A percentile compares a stretch with the other conserved stretches of the same genome.
phyloP scores from a whole-genome alignment of 1,284 basidiomycete genomes.

The Ganoderma meredithae region DNA sequence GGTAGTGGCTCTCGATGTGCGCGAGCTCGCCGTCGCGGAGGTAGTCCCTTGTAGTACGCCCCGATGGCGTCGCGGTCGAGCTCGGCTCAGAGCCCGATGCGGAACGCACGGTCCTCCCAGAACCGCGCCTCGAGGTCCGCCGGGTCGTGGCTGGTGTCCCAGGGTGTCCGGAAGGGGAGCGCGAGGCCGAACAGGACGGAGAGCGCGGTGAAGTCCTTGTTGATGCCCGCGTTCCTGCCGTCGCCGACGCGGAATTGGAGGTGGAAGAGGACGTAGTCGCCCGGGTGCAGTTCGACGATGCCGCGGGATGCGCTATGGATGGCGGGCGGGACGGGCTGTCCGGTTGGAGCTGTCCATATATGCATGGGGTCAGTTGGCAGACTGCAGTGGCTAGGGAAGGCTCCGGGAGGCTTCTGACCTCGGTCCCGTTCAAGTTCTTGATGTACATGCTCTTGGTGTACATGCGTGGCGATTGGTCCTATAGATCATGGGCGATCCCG shows the following conservation, averaged over 20 bases:
- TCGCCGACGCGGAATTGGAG: constrained; percentile 1
- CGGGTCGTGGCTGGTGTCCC: neutral
- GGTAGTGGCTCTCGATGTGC: neutral
- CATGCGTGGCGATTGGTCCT: neutral
- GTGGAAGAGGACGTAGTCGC: neutral
- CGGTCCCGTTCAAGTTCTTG: neutral
- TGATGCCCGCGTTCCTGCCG: neutral
- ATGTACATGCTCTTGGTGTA: neutral
- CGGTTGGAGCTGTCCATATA: neutral
- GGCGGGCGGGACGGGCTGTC: neutral
- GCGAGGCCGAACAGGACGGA: neutral
- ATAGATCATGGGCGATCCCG: neutral
- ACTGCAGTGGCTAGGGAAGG: neutral
- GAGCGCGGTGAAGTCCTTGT: neutral
- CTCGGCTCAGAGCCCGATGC: neutral
- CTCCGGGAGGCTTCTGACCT: neutral
- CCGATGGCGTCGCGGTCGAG: neutral
- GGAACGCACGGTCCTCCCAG: neutral
- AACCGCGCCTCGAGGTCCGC: neutral
- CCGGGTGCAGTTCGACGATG: neutral
- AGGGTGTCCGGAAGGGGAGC: neutral
- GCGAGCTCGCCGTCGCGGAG: neutral
- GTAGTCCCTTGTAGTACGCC: neutral
- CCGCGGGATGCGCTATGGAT: neutral
- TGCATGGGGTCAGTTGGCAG: neutral